Conservation (phyloP, 2,329 filamentous ascomycete species). For the Penicillium sp. region DNA sequence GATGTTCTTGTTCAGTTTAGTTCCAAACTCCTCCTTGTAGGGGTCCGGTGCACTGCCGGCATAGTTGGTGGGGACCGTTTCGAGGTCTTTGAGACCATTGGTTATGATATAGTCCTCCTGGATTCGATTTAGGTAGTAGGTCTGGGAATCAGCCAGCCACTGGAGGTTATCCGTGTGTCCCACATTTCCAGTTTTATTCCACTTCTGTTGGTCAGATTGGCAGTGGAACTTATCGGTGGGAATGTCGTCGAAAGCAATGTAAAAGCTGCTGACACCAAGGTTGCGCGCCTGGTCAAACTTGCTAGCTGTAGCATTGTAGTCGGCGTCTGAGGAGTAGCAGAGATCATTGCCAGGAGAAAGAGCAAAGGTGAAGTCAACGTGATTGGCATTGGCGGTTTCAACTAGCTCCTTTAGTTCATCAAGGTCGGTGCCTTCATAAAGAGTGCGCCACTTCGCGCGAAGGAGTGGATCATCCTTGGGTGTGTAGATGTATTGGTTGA, state of each 20-base stretch:
- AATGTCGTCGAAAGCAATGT: slow-evolving; percentile 26
- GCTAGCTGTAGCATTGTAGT: slow-evolving; percentile 23
- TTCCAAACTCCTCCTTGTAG: slow-evolving; percentile 26
- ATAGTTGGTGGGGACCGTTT: slow-evolving; percentile 27
- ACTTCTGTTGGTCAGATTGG: slow-evolving; percentile 24
- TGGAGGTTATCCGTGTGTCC: slow-evolving; percentile 10
- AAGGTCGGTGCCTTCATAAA: slow-evolving; percentile 20
- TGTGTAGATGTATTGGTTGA: slow-evolving; percentile 31
- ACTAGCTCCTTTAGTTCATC: slow-evolving; percentile 22
- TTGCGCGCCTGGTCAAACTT: slow-evolving; percentile 26
- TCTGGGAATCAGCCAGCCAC: slow-evolving; percentile 25
- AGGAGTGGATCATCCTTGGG: slow-evolving; percentile 29
- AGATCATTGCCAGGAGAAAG: slow-evolving; percentile 22
- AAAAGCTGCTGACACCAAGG: slow-evolving; percentile 24
- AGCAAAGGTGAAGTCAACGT: slow-evolving; percentile 28
- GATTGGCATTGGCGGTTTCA: slow-evolving; percentile 22
- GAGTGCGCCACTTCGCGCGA: slow-evolving; percentile 23
- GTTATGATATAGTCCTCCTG: slow-evolving; percentile 24
- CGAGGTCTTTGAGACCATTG: slow-evolving; percentile 20
- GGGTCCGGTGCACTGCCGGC: slow-evolving; percentile 22
- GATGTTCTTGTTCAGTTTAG: slow-evolving; percentile 27
- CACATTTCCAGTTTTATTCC: slow-evolving; percentile 1
- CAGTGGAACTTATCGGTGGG: slow-evolving; percentile 22
- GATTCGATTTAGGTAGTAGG: slow-evolving; percentile 25
- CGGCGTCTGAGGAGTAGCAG: slow-evolving; percentile 24